These are phyloP conservation scores for Ceratocystis harringtonii DNA, from an alignment of 2,329 filamentous ascomycete species.

Conservation along the genomic window DNA sequence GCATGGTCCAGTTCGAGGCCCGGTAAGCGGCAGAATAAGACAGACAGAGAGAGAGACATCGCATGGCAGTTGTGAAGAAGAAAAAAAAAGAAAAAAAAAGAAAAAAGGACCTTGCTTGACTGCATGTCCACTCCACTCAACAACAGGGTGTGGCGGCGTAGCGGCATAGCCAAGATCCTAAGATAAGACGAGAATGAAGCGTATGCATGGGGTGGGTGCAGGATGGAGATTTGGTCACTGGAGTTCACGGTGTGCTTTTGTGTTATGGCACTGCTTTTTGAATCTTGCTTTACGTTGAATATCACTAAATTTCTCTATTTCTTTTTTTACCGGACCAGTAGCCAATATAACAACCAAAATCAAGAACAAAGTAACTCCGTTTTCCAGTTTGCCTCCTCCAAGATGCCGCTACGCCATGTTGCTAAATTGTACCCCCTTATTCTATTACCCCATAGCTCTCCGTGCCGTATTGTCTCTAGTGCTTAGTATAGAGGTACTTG, in stretches of 20 bases:
- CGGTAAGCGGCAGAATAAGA: slow-evolving; percentile 34
- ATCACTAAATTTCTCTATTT: background rate
- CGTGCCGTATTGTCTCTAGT: slow-evolving; percentile 17
- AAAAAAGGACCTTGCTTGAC: background rate
- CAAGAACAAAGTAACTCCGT: background rate
- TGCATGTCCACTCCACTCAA: background rate
- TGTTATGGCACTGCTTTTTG: background rate
- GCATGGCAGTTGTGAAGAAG: background rate
- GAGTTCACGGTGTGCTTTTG: background rate
- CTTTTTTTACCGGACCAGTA: background rate
- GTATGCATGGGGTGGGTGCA: background rate
- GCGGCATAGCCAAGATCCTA: background rate
- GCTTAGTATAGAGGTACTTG: slow-evolving; percentile 40
- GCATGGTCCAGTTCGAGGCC: slow-evolving; percentile 98
- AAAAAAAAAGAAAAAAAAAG: background rate
- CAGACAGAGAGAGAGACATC: background rate
- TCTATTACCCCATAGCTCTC: background rate
- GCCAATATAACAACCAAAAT: background rate
- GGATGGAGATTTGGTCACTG: background rate
- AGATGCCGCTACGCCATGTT: background rate
- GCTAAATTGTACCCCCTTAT: background rate
- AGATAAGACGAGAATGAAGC: slow-evolving; percentile 1
- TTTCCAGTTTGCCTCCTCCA: background rate
- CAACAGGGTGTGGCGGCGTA: background rate
- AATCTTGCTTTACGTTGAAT: slow-evolving; percentile 3